These are phyloP conservation scores for Lipomyces sp. DNA, from an alignment of 805 yeast species.

Conservation along the genomic window DNA sequence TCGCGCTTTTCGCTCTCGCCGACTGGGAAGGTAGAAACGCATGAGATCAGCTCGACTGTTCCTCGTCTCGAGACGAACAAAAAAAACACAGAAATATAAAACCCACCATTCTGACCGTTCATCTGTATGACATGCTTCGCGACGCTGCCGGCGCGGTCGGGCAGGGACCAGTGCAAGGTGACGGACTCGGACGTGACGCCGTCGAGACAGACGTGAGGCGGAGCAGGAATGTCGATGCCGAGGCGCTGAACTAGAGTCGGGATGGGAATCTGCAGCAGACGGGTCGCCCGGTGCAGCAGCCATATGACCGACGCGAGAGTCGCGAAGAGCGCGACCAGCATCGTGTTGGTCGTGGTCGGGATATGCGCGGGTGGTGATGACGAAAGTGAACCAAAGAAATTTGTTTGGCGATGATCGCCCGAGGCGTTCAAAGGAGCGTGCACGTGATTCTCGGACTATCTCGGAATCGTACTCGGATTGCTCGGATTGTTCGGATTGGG, in stretches of 20 bases:
- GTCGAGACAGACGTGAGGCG: conserved; percentile 38
- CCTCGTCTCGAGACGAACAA: too few relatives aligned
- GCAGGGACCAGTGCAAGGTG: conserved; percentile 38
- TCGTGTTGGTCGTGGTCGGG: conserved; percentile 6
- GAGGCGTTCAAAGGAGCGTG: too few relatives aligned
- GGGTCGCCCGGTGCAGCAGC: conserved; percentile 39
- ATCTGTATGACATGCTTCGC: conserved; percentile 38
- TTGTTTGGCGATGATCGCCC: too few relatives aligned
- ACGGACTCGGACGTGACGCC: conserved; percentile 34
- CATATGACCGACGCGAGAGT: conserved; percentile 37
- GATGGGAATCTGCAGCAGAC: conserved; percentile 38
- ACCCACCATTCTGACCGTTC: conserved; percentile 35
- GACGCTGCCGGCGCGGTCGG: conserved; percentile 34
- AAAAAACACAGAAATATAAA: too few relatives aligned
- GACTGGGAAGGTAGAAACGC: conserved; percentile 4
- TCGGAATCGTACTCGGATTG: too few relatives aligned
- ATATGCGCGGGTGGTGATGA: background rate
- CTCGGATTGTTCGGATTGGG: too few relatives aligned
- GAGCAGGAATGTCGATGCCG: conserved; percentile 39
- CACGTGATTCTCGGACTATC: too few relatives aligned
- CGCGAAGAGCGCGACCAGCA: conserved; percentile 30
- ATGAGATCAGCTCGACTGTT: too few relatives aligned
- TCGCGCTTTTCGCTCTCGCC: conserved; percentile 39
- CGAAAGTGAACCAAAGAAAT: too few relatives aligned
- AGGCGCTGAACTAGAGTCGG: conserved; percentile 36